These are phyloP conservation scores for Epichloe coenophiala DNA, from an alignment of 2,329 filamentous ascomycete species.

Conservation along the genomic window DNA sequence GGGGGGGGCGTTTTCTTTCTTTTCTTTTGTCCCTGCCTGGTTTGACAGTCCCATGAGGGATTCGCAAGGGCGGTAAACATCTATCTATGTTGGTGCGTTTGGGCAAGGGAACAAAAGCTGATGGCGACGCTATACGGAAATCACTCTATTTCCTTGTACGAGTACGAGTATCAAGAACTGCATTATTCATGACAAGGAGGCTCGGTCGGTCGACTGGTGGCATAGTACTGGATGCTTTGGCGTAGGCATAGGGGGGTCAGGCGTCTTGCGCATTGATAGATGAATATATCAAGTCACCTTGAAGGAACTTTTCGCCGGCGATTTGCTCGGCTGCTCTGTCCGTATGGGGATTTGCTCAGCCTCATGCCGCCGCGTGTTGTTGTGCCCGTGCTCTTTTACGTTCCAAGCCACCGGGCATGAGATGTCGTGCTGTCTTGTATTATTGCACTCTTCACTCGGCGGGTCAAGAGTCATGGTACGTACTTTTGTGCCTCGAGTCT, in stretches of 20 bases:
- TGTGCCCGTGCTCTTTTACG: no score
- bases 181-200: not conserved
- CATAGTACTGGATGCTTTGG: no score
- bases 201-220: no score
- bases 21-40: not conserved
- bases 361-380: no score
- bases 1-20: not conserved
- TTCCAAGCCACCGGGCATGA: no score
- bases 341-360: no score
- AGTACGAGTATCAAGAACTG: conserved; percentile 2
- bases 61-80: no score
- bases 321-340: not conserved
- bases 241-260: not conserved
- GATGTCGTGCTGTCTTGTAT: no score
- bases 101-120: not conserved
- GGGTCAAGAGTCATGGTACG: no score
- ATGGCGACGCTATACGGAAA: not conserved
- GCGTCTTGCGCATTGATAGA: not conserved
- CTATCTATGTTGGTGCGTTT: not conserved
- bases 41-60: not conserved
- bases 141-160: not conserved
- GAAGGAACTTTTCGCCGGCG: not conserved
- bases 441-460: no score
- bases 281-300: not conserved
- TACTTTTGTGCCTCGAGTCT: no score